Base-by-base conservation (phyloP, 164 flowering plant species). In the Magnolia officinalis region DNA sequence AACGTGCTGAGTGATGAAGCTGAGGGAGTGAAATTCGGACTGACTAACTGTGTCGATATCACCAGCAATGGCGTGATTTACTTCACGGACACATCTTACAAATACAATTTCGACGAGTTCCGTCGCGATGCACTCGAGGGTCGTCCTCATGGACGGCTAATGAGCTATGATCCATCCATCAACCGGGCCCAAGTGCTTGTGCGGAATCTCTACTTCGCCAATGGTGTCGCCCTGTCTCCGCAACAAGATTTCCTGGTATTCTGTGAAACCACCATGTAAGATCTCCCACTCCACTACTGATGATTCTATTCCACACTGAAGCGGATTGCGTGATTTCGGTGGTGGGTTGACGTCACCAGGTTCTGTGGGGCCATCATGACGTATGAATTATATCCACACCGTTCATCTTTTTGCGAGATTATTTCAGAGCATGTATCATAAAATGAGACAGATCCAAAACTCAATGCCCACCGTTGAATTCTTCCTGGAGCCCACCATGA, bases 81-180 rank as follows among this genome's bases (percentile, higher is more conserved):
- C 76, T 94, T 96, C 83, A 90, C 98, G 0, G 98, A 94, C 68
- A 92, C 98, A 23, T 87, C 94, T 0, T 87, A 81, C 69, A 94
- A 91, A 70, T 88, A 94, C 79, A 24, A 8, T 18, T 6, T 90
- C 0, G 1, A 75, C 0, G 77, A 87, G 0, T n/a, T 31, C 67
- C 7, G 78, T 21, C 61, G 65, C 49, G 98, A 92, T 67, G 1
- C 85, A 0, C 64, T 90, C 1, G 99, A 90, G 78, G 94, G 95
- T 24, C 82, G 83, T 65, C 99, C 98, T 2, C 68, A 94, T 68
- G 99, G 98, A 0, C 79, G 98, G 71, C 71, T 94, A 21, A 1
- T 94, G 85, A 92, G 97, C 83, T 96, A 72, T 71, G 83, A 96
- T 72, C 94, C 96, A 0, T 73, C 74, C 0, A 88, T 91, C 6